Evolutionary conservation across 116 monocot species (phyloP), one percentile per base, ranked within the genome.

Genomic region (Papilionanthe hybrid): DNA sequence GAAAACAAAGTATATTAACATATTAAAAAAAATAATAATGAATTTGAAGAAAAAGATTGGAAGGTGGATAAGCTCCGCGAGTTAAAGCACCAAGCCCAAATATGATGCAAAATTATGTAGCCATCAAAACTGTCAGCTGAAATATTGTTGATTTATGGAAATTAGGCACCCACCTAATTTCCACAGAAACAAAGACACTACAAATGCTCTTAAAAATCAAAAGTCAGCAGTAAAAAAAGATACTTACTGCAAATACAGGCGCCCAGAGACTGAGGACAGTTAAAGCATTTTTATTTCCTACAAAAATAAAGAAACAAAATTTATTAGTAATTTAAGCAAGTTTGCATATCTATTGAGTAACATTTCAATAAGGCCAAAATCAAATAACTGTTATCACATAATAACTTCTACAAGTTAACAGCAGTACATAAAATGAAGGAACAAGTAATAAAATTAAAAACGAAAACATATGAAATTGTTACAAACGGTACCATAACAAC

Each of bases 201-300:
- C 0, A 73, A 73, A 43, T 73, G 73, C 22, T 43, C 9, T n/a
- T 22, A 73, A 44, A 69, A 69, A 15, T 63, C 12, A 8, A 8
- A 73, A 44, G 17, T 73, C 44, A 20, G 20, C 23, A 20, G 44
- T 3, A 45, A 44, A 18, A 73, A 41, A 71, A 4, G 18, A 77
- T 9, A 87, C 91, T 87, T 67, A 98, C 97, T 17, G 97, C 94
- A 65, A 94, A 82, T 19, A 98, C 89, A 81, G 97, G 97, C 58
- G 91, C 92, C 97, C 97, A 98, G 4, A 98, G 83, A 80, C 94
- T 92, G 65, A 91, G 88, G 49, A 98, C 32, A 53, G 94, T 92
- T 83, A 98, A 82, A 71, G 94, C 97, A 87, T 98, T 98, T 42
- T 78, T 81, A 81, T 98, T 98, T 8, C 88, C 97, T 98, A 87